Evolutionary conservation across 306 rosid genomes (phyloP).

Genomic region (Begonia peltatifolia): DNA sequence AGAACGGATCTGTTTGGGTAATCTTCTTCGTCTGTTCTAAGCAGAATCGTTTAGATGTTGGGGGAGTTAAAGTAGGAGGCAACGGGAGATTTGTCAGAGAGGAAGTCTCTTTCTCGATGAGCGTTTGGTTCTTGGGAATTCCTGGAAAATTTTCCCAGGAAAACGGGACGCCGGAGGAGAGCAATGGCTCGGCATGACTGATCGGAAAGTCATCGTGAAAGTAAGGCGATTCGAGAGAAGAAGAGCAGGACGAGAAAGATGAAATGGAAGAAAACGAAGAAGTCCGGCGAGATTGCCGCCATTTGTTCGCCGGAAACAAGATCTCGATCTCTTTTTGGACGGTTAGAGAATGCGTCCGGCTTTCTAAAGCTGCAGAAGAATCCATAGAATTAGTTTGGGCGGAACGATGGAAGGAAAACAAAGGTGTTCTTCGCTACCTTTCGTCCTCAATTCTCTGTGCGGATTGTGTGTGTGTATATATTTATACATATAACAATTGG

Average conservation of each 20-base stretch:
- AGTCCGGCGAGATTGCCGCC: conserved; percentile 24
- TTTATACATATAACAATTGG: no score
- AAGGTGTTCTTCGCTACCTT: no score
- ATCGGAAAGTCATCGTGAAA: conserved; percentile 31
- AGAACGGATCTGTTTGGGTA: conserved; percentile 58
- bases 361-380: neutral
- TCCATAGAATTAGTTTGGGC: neutral
- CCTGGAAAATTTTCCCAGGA: conserved; percentile 98
- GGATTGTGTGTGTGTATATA: no score
- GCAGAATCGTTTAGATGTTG: conserved; percentile 19
- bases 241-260: conserved; percentile 22
- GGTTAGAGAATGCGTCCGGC: neutral
- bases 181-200: conserved; percentile 32
- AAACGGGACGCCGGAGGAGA: conserved; percentile 74
- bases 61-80: conserved; percentile 26
- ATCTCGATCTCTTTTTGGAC: neutral
- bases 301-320: neutral
- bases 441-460: no score
- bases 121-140: conserved; percentile 62
- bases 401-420: no score
- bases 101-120: conserved; percentile 21
- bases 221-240: conserved; percentile 29
- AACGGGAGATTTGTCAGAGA: conserved; percentile 40
- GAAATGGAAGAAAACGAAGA: conserved; percentile 40
- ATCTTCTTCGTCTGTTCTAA: conserved; percentile 19